Percentiles rank a stretch among this genome's conserved stretches.
Conservation (phyloP, 805 yeast genomes). For the Starmerella sirachaensis region DNA sequence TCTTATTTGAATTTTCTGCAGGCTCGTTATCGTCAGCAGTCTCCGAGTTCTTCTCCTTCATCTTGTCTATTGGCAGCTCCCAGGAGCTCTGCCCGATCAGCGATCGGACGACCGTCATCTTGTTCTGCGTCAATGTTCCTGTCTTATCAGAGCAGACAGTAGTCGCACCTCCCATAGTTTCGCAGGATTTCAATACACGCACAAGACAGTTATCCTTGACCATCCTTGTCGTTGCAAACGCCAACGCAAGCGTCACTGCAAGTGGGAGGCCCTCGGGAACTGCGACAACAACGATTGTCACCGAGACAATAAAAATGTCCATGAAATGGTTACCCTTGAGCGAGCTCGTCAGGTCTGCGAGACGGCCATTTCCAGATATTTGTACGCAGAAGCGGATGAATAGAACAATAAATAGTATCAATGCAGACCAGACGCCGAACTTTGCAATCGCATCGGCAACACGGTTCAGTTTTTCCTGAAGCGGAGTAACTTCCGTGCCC, state of each 20-base stretch:
- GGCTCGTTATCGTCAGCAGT: no score
- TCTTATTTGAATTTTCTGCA: no score
- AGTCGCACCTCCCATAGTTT: slow-evolving; percentile 98
- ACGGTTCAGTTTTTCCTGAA: slow-evolving; percentile 66
- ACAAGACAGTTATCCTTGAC: slow-evolving; percentile 91
- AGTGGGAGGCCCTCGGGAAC: slow-evolving; percentile 98
- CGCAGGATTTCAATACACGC: slow-evolving; percentile 87
- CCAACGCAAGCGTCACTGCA: slow-evolving; percentile 92
- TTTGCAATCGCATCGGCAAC: slow-evolving; percentile 93
- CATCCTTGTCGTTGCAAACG: slow-evolving; percentile 98
- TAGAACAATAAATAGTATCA: slow-evolving; percentile 65
- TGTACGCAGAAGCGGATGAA: slow-evolving; percentile 61
- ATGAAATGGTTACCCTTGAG: slow-evolving; percentile 75
- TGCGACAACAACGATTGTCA: slow-evolving; percentile 90
- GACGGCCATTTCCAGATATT: slow-evolving; percentile 32
- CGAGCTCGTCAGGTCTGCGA: slow-evolving; percentile 41
- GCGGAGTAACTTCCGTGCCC: slow-evolving; percentile 77
- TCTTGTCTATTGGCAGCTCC: slow-evolving; percentile 8
- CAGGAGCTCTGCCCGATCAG: slow-evolving; percentile 40
- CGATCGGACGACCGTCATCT: slow-evolving; percentile 76
- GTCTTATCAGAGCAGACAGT: slow-evolving; percentile 96
- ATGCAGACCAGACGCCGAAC: slow-evolving; percentile 78
- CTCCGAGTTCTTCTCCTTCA: slow-evolving; percentile 3
- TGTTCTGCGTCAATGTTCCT: slow-evolving; percentile 89
- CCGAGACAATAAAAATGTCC: slow-evolving; percentile 78